Evolutionary conservation across 2,329 filamentous ascomycete genomes (phyloP).

Genomic region (Ophiostoma fasciatum): DNA sequence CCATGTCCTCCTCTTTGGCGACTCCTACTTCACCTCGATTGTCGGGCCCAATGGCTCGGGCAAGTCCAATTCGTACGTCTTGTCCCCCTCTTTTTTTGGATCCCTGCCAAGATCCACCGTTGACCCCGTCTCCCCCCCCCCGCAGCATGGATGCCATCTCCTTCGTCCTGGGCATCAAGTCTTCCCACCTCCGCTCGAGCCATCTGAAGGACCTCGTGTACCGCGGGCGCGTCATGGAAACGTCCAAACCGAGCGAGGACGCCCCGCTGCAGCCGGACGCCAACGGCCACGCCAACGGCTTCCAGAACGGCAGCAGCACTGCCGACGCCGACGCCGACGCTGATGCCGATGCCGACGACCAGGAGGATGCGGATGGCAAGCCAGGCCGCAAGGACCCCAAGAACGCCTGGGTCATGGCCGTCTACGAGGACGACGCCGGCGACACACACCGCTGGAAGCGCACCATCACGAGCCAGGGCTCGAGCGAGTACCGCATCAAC

Average conservation of each 20-base stretch:
- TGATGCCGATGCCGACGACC: constrained; percentile 43
- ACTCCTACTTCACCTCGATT: constrained; percentile 98
- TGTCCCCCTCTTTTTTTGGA: background rate
- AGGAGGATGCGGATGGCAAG: constrained; percentile 39
- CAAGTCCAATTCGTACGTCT: constrained; percentile 84
- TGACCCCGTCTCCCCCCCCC: background rate
- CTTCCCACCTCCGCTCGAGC: constrained; percentile 87
- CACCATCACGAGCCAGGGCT: constrained; percentile 73
- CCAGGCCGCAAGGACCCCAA: constrained; percentile 72
- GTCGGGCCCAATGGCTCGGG: constrained; percentile 99
- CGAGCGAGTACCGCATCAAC: constrained; percentile 95
- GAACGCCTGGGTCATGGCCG: constrained; percentile 97
- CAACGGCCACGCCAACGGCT: constrained; percentile 47
- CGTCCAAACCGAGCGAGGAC: constrained; percentile 83
- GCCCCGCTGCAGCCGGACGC: constrained; percentile 30
- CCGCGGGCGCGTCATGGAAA: constrained; percentile 82
- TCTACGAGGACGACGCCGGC: constrained; percentile 93
- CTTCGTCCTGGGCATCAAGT: constrained; percentile 96
- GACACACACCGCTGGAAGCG: constrained; percentile 95
- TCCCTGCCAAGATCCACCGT: no score
- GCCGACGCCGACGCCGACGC: constrained; percentile 34
- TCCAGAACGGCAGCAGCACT: constrained; percentile 41
- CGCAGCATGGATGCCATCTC: constrained; percentile 95
- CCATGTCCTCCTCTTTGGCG: constrained; percentile 84
- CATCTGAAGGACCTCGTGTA: constrained; percentile 93